Evolutionary conservation across 306 rosid species (phyloP).

Genomic region (Cucumis sativus): DNA sequence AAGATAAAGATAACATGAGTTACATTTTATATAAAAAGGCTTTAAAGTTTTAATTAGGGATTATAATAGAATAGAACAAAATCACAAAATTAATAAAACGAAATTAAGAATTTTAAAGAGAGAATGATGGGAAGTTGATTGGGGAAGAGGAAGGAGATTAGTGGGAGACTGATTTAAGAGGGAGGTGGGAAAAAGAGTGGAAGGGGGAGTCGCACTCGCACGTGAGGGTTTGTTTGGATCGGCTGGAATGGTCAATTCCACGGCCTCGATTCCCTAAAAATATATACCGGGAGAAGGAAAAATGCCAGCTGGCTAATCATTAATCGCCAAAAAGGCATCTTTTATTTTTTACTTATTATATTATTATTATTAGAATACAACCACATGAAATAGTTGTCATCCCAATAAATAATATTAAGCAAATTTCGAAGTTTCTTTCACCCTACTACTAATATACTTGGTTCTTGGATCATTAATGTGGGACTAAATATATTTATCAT

Average conservation of each 20-base stretch:
- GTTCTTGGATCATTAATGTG: too few relatives aligned
- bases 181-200: not conserved
- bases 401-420: not conserved
- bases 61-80: not conserved
- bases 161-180: constrained; percentile 1
- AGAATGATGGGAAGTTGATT: not conserved
- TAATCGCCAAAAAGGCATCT: constrained; percentile 8
- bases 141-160: not conserved
- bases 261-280: constrained; percentile 1
- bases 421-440: not conserved
- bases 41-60: too few relatives aligned
- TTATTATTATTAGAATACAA: not conserved
- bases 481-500: too few relatives aligned
- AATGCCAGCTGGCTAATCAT: constrained; percentile 8
- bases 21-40: too few relatives aligned
- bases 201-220: not conserved
- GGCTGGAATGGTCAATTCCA: constrained; percentile 5
- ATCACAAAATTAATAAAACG: not conserved
- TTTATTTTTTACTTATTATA: not conserved
- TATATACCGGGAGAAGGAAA: not conserved
- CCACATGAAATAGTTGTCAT: not conserved
- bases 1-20: too few relatives aligned
- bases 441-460: too few relatives aligned
- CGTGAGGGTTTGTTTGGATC: constrained; percentile 3
- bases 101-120: too few relatives aligned